A percentile compares a stretch with the other conserved stretches of the same genome.
Evolutionary conservation across 345 rosid genomes (phyloP).

Genomic region (Eutrema japonicum): DNA sequence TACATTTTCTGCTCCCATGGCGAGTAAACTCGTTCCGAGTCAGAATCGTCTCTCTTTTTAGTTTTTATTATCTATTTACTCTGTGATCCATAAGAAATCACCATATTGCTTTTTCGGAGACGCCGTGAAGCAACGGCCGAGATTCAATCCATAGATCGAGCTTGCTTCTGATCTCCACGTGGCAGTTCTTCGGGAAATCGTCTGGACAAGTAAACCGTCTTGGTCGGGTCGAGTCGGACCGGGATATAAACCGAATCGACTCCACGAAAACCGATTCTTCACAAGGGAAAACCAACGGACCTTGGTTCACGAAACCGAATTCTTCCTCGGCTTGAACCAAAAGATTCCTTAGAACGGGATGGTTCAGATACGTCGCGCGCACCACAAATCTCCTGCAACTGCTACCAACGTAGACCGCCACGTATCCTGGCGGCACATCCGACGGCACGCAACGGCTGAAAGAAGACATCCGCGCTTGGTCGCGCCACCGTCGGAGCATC

Average conservation of each 20-base stretch:
- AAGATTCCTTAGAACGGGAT: slow-evolving; percentile 73
- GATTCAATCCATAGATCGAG: slow-evolving; percentile 71
- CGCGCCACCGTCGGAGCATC: slow-evolving; percentile 84
- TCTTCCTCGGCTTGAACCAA: slow-evolving; percentile 82
- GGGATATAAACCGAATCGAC: slow-evolving; percentile 64
- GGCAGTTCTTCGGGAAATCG: slow-evolving; percentile 65
- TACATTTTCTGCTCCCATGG: not conserved
- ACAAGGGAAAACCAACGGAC: slow-evolving; percentile 86
- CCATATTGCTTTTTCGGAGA: slow-evolving; percentile 59
- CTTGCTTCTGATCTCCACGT: slow-evolving; percentile 51
- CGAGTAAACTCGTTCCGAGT: slow-evolving; percentile 44
- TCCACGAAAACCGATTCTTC: slow-evolving; percentile 88
- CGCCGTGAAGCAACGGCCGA: slow-evolving; percentile 72
- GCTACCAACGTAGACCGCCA: slow-evolving; percentile 78
- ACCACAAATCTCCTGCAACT: slow-evolving; percentile 78
- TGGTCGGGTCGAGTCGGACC: slow-evolving; percentile 57
- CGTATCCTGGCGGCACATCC: slow-evolving; percentile 92
- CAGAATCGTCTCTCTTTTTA: slow-evolving; percentile 4
- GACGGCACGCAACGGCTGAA: slow-evolving; percentile 53
- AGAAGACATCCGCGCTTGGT: slow-evolving; percentile 72
- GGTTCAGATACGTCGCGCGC: slow-evolving; percentile 88
- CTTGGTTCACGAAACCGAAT: slow-evolving; percentile 81
- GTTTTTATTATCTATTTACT: slow-evolving; percentile 25
- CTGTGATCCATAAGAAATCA: slow-evolving; percentile 26
- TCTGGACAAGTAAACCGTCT: slow-evolving; percentile 55